Evolutionary conservation across 1,139 yeast species (phyloP), one percentile per base, ranked within the genome.

Genomic region (Sugiyamaella paludigena): DNA sequence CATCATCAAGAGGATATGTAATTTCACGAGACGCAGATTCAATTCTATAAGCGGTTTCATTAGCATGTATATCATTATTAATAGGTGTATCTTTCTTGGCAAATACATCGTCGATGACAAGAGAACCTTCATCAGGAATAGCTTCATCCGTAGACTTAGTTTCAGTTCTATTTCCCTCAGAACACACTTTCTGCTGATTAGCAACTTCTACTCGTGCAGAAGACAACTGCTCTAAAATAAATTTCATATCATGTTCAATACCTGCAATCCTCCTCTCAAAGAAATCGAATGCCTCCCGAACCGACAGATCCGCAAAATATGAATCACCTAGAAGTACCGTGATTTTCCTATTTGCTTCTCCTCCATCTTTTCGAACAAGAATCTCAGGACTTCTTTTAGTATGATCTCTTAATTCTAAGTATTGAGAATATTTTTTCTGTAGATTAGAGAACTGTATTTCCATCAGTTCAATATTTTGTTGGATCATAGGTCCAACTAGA

Each of bases 311-410:
- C 16, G 74, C 79, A 62, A 79, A 82, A 57, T 80, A 81, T 6
- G 81, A 87, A 53, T 75, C 81, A 0, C 89, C 89, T 6, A 84
- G 59, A 41, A 72, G 69, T 2, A 80, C 73, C 58, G 72, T 72
- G 4, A 79, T 68, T 46, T 67, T 47, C 35, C 50, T 43, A 11
- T 36, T 12, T 12, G 28, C 45, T 15, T 29, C 10, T 15, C 34
- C 34, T 31, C 6, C 36, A n/a, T 33, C 29, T 7, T 34, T 33
- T 5, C 33, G 16, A 24, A 28, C 16, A 34, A 34, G 36, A 29
- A 35, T 42, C 12, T 28, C 35, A 9, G 45, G 45, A 2, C 12
- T 16, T 36, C 37, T 36, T 32, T 16, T 12, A 12, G 33, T 31
- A 26, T 36, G 31, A 6, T 32, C 31, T 19, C 47, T 43, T 16